phyloP scores from a whole-genome alignment of 2,329 filamentous ascomycete species.

The Claviceps maximensis region DNA sequence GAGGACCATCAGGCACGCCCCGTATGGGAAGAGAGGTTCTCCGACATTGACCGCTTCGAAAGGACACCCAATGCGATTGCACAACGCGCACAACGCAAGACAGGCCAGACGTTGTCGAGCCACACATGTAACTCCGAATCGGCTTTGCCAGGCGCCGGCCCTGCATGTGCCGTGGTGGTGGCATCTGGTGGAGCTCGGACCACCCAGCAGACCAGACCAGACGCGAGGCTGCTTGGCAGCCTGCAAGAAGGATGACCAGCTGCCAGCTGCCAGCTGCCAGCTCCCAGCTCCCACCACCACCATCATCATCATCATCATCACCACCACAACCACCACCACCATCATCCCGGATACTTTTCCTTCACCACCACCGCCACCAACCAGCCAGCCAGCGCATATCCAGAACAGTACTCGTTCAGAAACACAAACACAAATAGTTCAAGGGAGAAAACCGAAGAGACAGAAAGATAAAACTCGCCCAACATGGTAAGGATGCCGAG shows the following conservation, averaged over 20 bases:
- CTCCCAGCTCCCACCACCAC: not conserved
- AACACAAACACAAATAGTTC: not conserved
- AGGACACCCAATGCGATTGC: no score
- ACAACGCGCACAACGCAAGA: no score
- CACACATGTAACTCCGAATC: no score
- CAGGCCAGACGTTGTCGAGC: no score
- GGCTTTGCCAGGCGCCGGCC: no score
- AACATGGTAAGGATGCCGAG: not conserved
- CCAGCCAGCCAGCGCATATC: not conserved
- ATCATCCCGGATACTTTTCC: no score
- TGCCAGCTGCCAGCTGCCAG: not conserved
- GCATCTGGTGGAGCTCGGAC: not conserved
- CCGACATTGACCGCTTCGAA: not conserved
- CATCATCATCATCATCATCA: not conserved
- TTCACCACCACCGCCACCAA: not conserved
- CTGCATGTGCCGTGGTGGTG: not conserved
- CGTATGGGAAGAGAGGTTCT: not conserved
- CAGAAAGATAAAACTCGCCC: not conserved
- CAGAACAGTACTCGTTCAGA: not conserved
- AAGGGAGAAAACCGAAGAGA: not conserved
- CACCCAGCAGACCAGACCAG: not conserved
- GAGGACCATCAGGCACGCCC: not conserved
- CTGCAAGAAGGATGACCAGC: slow-evolving; percentile 9
- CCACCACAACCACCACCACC: not conserved
- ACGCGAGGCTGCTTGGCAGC: slow-evolving; percentile 18